phyloP scores from a whole-genome alignment of 768 basidiomycete species.

The Podaxis sp. region DNA sequence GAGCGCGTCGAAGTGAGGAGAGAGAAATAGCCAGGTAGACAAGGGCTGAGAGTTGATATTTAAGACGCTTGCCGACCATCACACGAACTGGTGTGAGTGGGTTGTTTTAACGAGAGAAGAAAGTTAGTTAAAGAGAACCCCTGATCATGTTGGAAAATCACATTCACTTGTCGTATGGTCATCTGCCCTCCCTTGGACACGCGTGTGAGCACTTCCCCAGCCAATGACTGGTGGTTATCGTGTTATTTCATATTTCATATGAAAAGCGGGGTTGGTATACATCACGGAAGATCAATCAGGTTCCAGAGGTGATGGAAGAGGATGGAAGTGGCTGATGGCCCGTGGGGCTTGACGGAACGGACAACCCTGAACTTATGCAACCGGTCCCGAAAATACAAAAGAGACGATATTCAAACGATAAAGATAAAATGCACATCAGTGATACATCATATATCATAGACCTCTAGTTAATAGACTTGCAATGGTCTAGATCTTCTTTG shows the following conservation, averaged over 20 bases:
- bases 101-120: background rate
- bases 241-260: background rate
- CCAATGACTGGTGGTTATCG: background rate
- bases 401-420: background rate
- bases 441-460: background rate
- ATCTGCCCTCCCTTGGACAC: background rate
- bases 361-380: no score
- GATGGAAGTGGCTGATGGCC: no score
- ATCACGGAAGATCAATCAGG: no score
- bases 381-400: no score
- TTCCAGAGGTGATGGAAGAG: no score
- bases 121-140: background rate
- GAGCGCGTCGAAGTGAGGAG: conserved; percentile 12
- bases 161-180: background rate
- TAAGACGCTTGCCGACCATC: conserved; percentile 5
- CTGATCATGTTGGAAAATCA: background rate
- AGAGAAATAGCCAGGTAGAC: conserved; percentile 18
- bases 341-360: no score
- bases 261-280: no score
- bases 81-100: background rate
- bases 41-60: conserved; percentile 3
- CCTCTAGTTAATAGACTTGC: background rate
- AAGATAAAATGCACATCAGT: background rate
- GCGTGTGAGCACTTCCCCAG: conserved; percentile 4
- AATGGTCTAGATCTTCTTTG: background rate